Evolutionary conservation across 2,329 filamentous ascomycete species (phyloP).

Genomic region (Aotearoamyces nothofagi): DNA sequence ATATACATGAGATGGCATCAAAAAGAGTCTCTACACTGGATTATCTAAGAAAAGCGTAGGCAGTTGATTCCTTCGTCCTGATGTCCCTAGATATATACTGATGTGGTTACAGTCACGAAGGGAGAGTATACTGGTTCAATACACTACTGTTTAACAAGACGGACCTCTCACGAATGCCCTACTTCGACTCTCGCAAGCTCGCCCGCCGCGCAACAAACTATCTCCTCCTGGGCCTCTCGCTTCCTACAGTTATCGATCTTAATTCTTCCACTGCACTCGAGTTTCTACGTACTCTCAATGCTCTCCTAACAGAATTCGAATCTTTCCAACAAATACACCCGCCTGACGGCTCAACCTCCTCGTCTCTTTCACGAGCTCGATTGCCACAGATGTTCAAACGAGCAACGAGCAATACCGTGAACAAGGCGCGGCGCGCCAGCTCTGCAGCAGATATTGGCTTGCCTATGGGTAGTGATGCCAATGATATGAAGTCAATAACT

Average conservation of each 20-base stretch:
- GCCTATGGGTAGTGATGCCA: constrained; percentile 30
- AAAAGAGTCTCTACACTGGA: constrained; percentile 92
- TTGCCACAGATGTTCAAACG: constrained; percentile 76
- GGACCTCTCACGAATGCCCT: constrained; percentile 70
- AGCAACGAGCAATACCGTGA: constrained; percentile 27
- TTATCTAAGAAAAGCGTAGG: constrained; percentile 83
- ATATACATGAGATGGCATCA: constrained; percentile 70
- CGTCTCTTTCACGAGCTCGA: constrained; percentile 59
- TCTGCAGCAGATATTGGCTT: constrained; percentile 44
- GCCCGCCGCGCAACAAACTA: constrained; percentile 87
- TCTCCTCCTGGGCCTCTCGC: constrained; percentile 78
- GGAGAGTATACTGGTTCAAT: constrained; percentile 95
- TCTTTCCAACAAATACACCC: constrained; percentile 80
- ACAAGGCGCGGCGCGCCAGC: constrained; percentile 41
- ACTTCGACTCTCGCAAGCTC: constrained; percentile 71
- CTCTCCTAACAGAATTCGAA: constrained; percentile 81
- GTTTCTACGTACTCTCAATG: constrained; percentile 75
- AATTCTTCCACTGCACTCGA: constrained; percentile 67
- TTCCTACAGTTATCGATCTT: constrained; percentile 80
- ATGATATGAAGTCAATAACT: constrained; percentile 29
- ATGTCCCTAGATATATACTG: constrained; percentile 2
- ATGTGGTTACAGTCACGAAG: constrained; percentile 57
- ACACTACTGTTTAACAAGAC: constrained; percentile 79
- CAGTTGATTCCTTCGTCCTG: constrained; percentile 10
- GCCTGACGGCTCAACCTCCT: constrained; percentile 53